Conservation (phyloP, 108 stramenopile species). For the Craspedostauros australis region DNA sequence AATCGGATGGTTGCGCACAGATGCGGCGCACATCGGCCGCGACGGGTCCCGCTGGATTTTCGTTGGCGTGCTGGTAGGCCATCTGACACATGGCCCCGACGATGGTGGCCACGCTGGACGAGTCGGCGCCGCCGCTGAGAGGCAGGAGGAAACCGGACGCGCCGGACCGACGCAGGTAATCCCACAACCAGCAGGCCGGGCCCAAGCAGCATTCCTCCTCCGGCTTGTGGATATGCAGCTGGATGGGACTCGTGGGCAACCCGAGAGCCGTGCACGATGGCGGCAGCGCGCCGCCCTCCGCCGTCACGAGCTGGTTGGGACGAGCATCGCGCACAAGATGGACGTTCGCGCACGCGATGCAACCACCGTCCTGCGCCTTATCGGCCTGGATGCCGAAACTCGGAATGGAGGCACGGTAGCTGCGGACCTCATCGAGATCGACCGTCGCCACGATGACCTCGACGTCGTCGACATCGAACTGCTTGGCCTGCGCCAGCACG, state of each 20-base stretch:
- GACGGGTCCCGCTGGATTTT: conserved; percentile 46
- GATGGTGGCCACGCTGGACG: conserved; percentile 88
- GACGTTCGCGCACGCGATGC: conserved; percentile 10
- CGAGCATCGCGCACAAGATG: conserved; percentile 19
- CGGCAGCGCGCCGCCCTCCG: background rate
- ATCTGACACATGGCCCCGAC: conserved; percentile 95
- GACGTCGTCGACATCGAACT: conserved; percentile 90
- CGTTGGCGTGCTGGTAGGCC: conserved; percentile 61
- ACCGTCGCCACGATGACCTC: conserved; percentile 90
- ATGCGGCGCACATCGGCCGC: conserved; percentile 57
- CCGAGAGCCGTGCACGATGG: background rate
- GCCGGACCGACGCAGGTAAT: conserved; percentile 90
- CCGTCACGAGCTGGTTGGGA: background rate
- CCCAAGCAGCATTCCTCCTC: conserved; percentile 98
- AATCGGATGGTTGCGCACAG: conserved; percentile 32
- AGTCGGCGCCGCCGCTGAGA: conserved; percentile 96
- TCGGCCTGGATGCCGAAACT: conserved; percentile 87
- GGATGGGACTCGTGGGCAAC: background rate
- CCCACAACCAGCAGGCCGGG: conserved; percentile 99
- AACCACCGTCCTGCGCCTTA: conserved; percentile 7
- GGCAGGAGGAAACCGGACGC: conserved; percentile 95
- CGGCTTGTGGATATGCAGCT: conserved; percentile 27
- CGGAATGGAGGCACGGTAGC: conserved; percentile 81
- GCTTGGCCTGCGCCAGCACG: conserved; percentile 88
- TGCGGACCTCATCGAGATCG: conserved; percentile 91